Percentiles rank a stretch among this genome's conserved stretches.
These are phyloP conservation scores for Auricularia cornea DNA, from an alignment of 768 basidiomycete genomes.

Conservation along the genomic window DNA sequence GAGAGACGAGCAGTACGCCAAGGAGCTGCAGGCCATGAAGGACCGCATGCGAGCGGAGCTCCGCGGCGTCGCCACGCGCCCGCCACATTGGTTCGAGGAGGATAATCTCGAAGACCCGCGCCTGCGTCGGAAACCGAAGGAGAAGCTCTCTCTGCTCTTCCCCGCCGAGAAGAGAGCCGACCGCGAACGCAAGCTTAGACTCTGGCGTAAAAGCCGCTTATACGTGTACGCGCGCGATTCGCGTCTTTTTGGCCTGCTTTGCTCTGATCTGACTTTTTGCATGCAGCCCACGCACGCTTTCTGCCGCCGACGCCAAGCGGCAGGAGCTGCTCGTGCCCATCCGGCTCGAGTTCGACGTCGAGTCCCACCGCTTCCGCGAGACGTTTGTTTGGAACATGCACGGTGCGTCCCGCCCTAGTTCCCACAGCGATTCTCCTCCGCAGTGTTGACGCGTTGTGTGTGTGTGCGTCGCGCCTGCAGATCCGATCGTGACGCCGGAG, in stretches of 20 bases:
- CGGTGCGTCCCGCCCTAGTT: constrained; percentile 42
- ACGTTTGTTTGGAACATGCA: constrained; percentile 96
- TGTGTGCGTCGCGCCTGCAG: constrained; percentile 30
- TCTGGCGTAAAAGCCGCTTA: constrained; percentile 1
- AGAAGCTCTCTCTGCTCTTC: background rate
- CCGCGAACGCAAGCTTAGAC: background rate
- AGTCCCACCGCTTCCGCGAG: constrained; percentile 80
- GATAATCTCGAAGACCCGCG: background rate
- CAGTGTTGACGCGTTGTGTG: background rate
- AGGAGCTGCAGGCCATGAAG: constrained; percentile 10
- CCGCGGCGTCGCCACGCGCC: constrained; percentile 10
- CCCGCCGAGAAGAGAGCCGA: background rate
- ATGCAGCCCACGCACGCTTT: constrained; percentile 51
- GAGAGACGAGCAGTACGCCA: constrained; percentile 40
- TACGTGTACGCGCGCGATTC: background rate
- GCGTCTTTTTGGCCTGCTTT: background rate
- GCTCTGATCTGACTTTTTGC: background rate
- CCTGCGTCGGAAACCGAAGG: background rate
- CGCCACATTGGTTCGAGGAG: constrained; percentile 17
- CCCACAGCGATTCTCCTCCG: background rate
- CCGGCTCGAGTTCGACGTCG: constrained; percentile 93
- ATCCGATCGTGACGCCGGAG: constrained; percentile 84
- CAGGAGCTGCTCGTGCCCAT: constrained; percentile 87
- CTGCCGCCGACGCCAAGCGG: constrained; percentile 45
- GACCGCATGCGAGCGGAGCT: constrained; percentile 9